Evolutionary conservation across 345 rosid genomes (phyloP).

Genomic region (Brassica incana): DNA sequence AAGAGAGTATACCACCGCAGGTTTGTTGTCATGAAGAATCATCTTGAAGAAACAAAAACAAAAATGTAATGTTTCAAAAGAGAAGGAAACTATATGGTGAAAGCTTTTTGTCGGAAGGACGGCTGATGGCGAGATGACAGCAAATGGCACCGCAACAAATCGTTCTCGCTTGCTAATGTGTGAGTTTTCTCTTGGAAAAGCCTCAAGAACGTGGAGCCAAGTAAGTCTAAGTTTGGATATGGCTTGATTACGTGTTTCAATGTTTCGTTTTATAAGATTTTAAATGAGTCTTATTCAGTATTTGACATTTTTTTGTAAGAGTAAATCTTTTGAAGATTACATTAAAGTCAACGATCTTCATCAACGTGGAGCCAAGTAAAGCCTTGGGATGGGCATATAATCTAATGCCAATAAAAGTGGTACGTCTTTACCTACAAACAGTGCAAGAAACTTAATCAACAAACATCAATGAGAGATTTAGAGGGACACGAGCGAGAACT

Average conservation of each 20-base stretch:
- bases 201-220: constrained; percentile 35
- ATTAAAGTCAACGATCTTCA: neutral
- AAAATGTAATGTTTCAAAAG: constrained; percentile 13
- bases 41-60: constrained; percentile 11
- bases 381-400: neutral
- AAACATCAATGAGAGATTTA: constrained; percentile 22
- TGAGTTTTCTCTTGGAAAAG: neutral
- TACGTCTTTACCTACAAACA: constrained; percentile 29
- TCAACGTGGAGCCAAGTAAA: neutral
- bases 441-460: constrained; percentile 24
- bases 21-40: constrained; percentile 2
- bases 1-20: neutral
- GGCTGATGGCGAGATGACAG: constrained; percentile 36
- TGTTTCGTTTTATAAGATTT: neutral
- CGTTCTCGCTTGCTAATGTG: constrained; percentile 22
- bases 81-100: constrained; percentile 1
- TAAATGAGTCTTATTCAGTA: neutral
- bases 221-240: neutral
- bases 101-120: constrained; percentile 26
- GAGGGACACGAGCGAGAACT: constrained; percentile 32
- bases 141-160: constrained; percentile 27
- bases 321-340: neutral
- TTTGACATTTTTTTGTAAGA: neutral
- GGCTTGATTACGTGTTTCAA: constrained; percentile 2
- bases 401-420: constrained; percentile 18